A percentile compares a stretch with the other conserved stretches of the same genome.
phyloP scores from a whole-genome alignment of 2,329 filamentous ascomycete genomes.

The Colletotrichum tamarilloi region DNA sequence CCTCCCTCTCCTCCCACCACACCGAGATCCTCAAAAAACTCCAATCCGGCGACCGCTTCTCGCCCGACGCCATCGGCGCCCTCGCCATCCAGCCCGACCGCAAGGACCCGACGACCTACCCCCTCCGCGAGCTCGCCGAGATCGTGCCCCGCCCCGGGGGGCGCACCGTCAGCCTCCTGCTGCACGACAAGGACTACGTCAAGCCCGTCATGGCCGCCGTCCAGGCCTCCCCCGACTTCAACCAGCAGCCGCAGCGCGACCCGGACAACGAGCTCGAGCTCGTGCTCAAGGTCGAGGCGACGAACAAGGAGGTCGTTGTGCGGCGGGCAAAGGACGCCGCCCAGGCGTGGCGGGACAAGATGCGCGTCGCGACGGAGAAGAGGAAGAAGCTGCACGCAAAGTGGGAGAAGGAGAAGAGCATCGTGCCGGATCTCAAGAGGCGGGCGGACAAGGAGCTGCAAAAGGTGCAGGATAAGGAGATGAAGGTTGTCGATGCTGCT shows the following conservation, averaged over 20 bases:
- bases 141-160: constrained; percentile 59
- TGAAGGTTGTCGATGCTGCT: constrained; percentile 59
- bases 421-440: constrained; percentile 61
- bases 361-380: constrained; percentile 59
- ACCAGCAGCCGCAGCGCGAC: constrained; percentile 69
- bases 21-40: constrained; percentile 53
- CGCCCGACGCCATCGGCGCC: constrained; percentile 59
- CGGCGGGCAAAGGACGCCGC: constrained; percentile 56
- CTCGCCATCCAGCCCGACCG: constrained; percentile 52
- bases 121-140: constrained; percentile 66
- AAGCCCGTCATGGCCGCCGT: constrained; percentile 68
- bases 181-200: constrained; percentile 56
- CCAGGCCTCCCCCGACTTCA: constrained; percentile 63
- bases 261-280: constrained; percentile 71
- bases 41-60: constrained; percentile 62
- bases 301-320: constrained; percentile 59
- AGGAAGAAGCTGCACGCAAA: constrained; percentile 60
- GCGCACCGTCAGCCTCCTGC: constrained; percentile 53
- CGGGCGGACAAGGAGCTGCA: constrained; percentile 60
- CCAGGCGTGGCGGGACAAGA: constrained; percentile 62
- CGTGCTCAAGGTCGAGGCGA: constrained; percentile 63
- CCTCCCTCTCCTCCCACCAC: constrained; percentile 55
- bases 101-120: constrained; percentile 48
- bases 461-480: constrained; percentile 64
- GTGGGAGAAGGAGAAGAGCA: constrained; percentile 56